Evolutionary conservation across 768 basidiomycete genomes (phyloP), one percentile per base, ranked within the genome.

Genomic region (Calvatia gigantea): DNA sequence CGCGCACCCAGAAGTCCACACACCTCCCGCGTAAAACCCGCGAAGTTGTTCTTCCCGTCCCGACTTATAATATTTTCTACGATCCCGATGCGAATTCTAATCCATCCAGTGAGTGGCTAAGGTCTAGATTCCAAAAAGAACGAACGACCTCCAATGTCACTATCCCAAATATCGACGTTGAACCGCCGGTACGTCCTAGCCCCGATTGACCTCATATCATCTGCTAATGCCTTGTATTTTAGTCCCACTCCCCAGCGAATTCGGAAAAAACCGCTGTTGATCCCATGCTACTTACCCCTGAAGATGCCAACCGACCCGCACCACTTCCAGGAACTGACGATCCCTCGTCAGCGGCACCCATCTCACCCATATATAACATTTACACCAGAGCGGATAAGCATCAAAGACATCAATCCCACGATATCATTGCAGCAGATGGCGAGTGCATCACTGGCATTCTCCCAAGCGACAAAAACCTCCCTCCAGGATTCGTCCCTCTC

Each of bases 221-320:
- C 50, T 14, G 31, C 25, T 46, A 39, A 55, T 44, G n/a, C 37
- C 11, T 54, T 41, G 1, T 21, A 15, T 23, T 49, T 17, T 19
- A 81, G 78, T 76, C 77, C 6, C 69, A 70, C 37, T 71, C 77
- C 3, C 70, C 71, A 7, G 72, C 75, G 2, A 61, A 27, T 0
- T 77, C 78, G 1, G 58, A 67, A 49, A 47, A 58, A 37, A 64
- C 70, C 2, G 58, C 65, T 15, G 43, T 74, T 2, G 70, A 77
- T 43, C 72, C 71, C 0, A 70, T 75, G 1, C 68, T 80, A 3
- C 65, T 82, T 25, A 75, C 77, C 6, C 77, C 81, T 4, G 74
- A 78, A 4, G 64, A 71, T 14, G 19, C 41, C 41, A 42, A 42
- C 19, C 41, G 19, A 14, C 39, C 64, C 6, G 60, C 56, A 29